phyloP scores from a whole-genome alignment of 2,329 filamentous ascomycete genomes.

The Nannizzia gypsea region DNA sequence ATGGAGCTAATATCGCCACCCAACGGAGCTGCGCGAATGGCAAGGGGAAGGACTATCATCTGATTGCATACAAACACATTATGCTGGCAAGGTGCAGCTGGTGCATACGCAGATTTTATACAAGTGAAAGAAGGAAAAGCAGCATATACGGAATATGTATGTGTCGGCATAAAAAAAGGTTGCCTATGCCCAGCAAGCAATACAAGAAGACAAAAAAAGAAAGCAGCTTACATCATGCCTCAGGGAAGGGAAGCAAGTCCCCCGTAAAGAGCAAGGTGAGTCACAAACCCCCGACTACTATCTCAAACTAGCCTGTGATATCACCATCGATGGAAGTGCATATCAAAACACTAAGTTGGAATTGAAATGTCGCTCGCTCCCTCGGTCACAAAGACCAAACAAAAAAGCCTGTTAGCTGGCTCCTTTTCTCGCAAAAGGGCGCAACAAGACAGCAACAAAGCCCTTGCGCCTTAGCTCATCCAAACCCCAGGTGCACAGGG shows the following conservation, averaged over 20 bases:
- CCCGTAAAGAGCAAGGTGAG: background rate
- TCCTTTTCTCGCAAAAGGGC: background rate
- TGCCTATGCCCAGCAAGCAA: background rate
- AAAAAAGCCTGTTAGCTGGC: background rate
- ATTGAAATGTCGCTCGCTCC: slow-evolving; percentile 3
- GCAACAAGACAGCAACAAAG: background rate
- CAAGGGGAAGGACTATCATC: background rate
- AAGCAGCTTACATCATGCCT: background rate
- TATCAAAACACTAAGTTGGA: slow-evolving; percentile 1
- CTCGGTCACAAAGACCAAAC: background rate
- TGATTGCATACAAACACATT: background rate
- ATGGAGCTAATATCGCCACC: background rate
- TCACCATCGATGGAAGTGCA: background rate
- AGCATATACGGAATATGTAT: background rate
- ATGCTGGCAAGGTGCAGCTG: background rate
- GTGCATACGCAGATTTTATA: background rate
- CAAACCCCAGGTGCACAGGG: background rate
- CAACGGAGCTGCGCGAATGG: background rate
- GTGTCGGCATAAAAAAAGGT: background rate
- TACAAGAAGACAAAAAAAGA: background rate
- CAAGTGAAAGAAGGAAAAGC: too few relatives aligned
- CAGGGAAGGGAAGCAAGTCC: background rate
- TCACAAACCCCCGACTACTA: background rate
- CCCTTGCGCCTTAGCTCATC: background rate
- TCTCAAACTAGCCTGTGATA: background rate